Base-by-base conservation (phyloP, 1,284 basidiomycete genomes). In the Melanopsichium pennsylvanicum region DNA sequence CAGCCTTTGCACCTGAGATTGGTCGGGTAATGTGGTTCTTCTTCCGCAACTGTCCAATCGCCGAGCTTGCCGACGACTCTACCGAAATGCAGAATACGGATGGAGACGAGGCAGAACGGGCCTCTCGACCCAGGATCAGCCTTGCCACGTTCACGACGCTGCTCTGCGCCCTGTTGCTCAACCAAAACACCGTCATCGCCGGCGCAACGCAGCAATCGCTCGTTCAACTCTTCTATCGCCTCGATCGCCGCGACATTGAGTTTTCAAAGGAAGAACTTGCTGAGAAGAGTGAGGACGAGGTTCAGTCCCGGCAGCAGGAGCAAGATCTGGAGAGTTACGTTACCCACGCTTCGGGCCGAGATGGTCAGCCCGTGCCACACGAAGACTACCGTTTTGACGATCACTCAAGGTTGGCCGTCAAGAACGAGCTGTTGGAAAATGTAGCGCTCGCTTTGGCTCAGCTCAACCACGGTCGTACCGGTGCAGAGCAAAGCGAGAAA, bases 21-120 rank as follows among this genome's bases (percentile, higher is more conserved):
- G 87, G 92, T 44, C 84, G 86, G 36, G 87, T 96, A 70, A 87
- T 97, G 69, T 97, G 93, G 93, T 96, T 91, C 88, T 97, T 95
- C 82, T 89, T 92, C 78, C 89, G 91, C 27, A 88, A 90, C 69
- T 73, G 85, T 72, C 57, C 55, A 49, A 57, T 60, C 19, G 62
- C 59, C 37, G 70, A 71, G 42, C 54, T 72, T 9, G 43, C 50
- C 33, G 70, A 57, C 25, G 54, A 59, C 21, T 55, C 66, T 26
- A 70, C 8, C 59, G 61, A 49, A 19, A 50, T 46, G 33, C 75
- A 72, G 34, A 48, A 42, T 12, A 46, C 51, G 2, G 62, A 62
- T 23, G 60, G 66, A 10, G 76, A 52, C 15, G 25, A 57, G 33
- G 13, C 44, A 25, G 66, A 63, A 37, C 34, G 41, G n/a, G 78